These are phyloP conservation scores for Evernia prunastri DNA, from an alignment of 495 filamentous ascomycete species.

Conservation along the genomic window DNA sequence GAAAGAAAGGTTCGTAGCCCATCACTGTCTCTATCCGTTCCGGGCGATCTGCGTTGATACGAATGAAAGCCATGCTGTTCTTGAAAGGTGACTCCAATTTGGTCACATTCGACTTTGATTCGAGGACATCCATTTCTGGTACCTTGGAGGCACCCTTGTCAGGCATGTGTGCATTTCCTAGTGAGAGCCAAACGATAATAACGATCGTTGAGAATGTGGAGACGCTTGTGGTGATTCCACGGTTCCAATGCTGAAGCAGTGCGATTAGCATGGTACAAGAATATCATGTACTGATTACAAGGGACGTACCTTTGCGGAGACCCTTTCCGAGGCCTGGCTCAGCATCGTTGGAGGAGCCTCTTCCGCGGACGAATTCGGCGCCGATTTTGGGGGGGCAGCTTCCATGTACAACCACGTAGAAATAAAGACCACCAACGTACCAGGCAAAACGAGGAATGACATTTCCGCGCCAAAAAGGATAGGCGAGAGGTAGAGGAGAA, in stretches of 20 bases:
- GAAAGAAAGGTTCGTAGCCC: conserved; percentile 29
- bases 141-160: conserved; percentile 1
- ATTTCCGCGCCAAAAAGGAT: not conserved
- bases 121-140: not conserved
- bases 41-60: conserved; percentile 20
- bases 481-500: not conserved
- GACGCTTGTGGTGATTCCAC: not conserved
- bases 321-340: not conserved
- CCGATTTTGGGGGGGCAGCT: not conserved
- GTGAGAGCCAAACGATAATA: conserved; percentile 16
- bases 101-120: not conserved
- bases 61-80: conserved; percentile 26
- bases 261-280: not conserved
- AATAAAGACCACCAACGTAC: not conserved
- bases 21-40: conserved; percentile 22
- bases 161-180: conserved; percentile 12
- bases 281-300: not conserved
- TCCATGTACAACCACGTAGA: conserved; percentile 1
- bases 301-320: not conserved
- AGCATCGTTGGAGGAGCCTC: conserved; percentile 1
- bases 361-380: not conserved
- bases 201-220: conserved; percentile 16
- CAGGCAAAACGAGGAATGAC: not conserved
- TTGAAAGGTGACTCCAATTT: conserved; percentile 24
- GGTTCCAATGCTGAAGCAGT: not conserved